phyloP scores from a whole-genome alignment of 2,329 filamentous ascomycete genomes.

The Zalaria obscura region DNA sequence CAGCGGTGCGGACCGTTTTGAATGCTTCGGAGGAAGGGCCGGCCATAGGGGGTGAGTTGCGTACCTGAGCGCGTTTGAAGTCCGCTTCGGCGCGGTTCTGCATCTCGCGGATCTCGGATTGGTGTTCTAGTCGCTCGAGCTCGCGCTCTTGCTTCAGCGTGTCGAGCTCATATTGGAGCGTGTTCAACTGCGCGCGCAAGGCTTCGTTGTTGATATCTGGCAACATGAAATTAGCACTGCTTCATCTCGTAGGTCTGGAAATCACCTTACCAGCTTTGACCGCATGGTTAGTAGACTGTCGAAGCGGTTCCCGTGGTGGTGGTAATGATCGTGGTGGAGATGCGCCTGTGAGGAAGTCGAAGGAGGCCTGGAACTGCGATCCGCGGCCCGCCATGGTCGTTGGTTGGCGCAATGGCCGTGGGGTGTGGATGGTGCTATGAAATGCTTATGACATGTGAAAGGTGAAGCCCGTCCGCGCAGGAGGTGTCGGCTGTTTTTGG shows the following conservation, averaged over 20 bases:
- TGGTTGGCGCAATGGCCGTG: no score
- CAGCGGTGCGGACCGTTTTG: no score
- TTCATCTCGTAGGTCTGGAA: not conserved
- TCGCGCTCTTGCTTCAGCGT: conserved; percentile 81
- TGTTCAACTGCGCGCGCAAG: conserved; percentile 78
- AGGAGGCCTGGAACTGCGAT: conserved; percentile 15
- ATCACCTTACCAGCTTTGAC: conserved; percentile 16
- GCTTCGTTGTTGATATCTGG: conserved; percentile 46
- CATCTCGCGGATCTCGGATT: conserved; percentile 69
- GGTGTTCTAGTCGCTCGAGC: conserved; percentile 61
- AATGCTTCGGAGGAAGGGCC: no score
- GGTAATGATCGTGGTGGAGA: conserved; percentile 19
- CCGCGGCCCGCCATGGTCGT: no score
- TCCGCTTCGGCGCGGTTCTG: conserved; percentile 75
- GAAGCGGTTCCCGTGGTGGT: conserved; percentile 28
- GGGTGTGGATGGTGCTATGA: no score
- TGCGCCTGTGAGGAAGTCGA: conserved; percentile 34
- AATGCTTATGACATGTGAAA: no score
- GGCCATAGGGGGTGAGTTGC: not conserved
- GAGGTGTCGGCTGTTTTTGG: no score
- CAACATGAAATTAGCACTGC: no score
- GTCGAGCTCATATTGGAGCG: conserved; percentile 74
- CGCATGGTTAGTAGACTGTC: conserved; percentile 25
- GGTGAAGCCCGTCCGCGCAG: no score
- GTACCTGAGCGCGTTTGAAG: conserved; percentile 50